Evolutionary conservation across 805 yeast genomes (phyloP), one percentile per base, ranked within the genome.

Genomic region (Metschnikowia arizonensis): DNA sequence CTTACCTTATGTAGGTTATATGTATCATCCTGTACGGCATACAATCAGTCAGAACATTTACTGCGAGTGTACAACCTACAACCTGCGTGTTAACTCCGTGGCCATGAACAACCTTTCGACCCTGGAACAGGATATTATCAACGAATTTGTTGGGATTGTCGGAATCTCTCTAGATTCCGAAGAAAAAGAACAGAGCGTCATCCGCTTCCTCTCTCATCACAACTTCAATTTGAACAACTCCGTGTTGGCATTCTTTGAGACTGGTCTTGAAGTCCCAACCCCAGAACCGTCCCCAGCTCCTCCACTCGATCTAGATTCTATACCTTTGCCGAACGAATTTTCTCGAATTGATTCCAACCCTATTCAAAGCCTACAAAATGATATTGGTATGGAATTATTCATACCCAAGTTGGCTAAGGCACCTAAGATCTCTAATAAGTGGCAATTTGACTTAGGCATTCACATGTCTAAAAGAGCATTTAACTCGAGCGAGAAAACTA

Each of bases 141-240:
- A 43, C 21, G 53, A 54, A 17, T 54, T 54, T 44, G 52, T 47
- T 18, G 46, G 35, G 14, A 51, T 54, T 23, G 49, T 55, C 3
- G 57, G 50, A 6, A 32, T 46, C 15, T 38, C 49, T 4, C 31
- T 50, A 12, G 54, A 50, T n/a, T 52, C 49, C 1, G 49, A 44
- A 5, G 56, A 48, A 5, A 45, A 38, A 10, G 28, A 35, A 29
- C 23, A 39, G 9, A 54, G 47, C 18, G 52, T 53, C 3, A 35
- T 46, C 11, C 48, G 53, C 8, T 40, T 54, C n/a, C 54, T 54
- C 9, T 11, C 46, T 3, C 46, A 46, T 31, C 47, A 52, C 40
- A 37, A 79, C 40, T 81, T 82, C 82, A 74, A 82, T 54, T 57
- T 84, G 40, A 86, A 83, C 54, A 67, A 74, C 34, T 79, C 88